A percentile compares a stretch with the other conserved stretches of the same genome.
Conservation (phyloP, 202 grass and related monocot genomes). For the Musa balbisiana region DNA sequence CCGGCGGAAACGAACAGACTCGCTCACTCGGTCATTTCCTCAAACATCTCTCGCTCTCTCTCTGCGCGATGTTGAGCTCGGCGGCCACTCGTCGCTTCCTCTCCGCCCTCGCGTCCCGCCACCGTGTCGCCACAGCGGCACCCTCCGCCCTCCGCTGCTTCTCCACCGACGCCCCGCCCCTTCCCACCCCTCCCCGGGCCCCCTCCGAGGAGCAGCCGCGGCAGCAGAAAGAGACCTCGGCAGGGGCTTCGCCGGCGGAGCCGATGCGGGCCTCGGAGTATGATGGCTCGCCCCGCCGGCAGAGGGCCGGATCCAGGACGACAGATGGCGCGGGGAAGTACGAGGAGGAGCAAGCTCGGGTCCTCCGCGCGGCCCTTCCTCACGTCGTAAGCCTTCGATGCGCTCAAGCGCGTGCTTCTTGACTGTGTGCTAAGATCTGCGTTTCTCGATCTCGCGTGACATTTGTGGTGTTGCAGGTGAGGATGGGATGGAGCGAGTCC, state of each 20-base stretch:
- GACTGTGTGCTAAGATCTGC: not conserved
- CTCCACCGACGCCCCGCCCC: not conserved
- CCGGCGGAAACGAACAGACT: not conserved
- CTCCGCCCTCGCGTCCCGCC: slow-evolving; percentile 17
- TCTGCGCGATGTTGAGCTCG: not conserved
- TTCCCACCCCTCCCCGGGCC: slow-evolving; percentile 26
- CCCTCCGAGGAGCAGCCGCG: slow-evolving; percentile 24
- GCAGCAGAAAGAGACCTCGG: slow-evolving; percentile 18
- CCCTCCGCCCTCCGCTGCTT: not conserved
- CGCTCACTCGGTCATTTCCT: not conserved
- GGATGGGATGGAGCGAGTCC: slow-evolving; percentile 43
- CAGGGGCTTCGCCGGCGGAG: not conserved
- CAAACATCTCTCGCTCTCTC: not conserved
- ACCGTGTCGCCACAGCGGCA: slow-evolving; percentile 21
- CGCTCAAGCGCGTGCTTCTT: no score
- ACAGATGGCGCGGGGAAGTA: slow-evolving; percentile 32
- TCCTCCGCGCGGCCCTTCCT: slow-evolving; percentile 73
- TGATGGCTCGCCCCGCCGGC: not conserved
- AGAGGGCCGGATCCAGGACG: slow-evolving; percentile 10
- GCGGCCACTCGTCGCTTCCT: slow-evolving; percentile 16
- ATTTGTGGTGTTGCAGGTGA: not conserved
- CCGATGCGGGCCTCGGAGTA: not conserved
- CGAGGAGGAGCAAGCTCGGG: slow-evolving; percentile 68
- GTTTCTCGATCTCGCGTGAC: not conserved
- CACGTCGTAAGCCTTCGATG: slow-evolving; percentile 48